Conservation (phyloP, 2,329 filamentous ascomycete species). For the Cladophialophora psammophila region DNA sequence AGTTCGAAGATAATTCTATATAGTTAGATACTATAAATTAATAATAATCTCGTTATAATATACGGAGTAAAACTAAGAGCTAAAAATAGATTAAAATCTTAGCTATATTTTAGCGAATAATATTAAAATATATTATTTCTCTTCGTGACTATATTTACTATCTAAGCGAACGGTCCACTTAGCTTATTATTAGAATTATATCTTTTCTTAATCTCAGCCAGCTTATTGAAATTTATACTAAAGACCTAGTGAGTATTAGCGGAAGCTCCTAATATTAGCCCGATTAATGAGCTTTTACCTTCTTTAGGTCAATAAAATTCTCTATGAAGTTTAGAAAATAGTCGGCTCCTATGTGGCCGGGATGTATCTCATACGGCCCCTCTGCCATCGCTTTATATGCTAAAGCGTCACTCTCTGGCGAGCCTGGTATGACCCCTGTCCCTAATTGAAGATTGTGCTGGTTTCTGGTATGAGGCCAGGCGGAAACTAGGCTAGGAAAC, state of each 20-base stretch:
- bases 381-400: constrained; percentile 26
- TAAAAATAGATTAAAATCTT: too few species aligned
- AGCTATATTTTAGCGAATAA: too few species aligned
- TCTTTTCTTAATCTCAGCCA: constrained; percentile 21
- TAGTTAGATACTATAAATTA: too few species aligned
- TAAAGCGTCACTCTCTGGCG: constrained; percentile 18
- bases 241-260: constrained; percentile 19
- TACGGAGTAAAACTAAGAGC: too few species aligned
- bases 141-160: neutral
- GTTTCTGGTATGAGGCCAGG: constrained; percentile 30
- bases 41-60: too few species aligned
- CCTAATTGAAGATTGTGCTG: constrained; percentile 32
- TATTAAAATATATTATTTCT: too few species aligned
- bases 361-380: constrained; percentile 24
- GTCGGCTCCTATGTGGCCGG: constrained; percentile 23
- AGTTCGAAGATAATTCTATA: too few species aligned
- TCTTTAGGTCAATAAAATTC: constrained; percentile 21
- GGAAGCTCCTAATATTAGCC: neutral
- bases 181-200: constrained; percentile 30
- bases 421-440: constrained; percentile 20
- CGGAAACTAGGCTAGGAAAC: constrained; percentile 23
- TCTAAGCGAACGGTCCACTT: constrained; percentile 15
- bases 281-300: constrained; percentile 6
- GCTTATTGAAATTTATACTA: constrained; percentile 23
- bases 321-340: constrained; percentile 30